A percentile compares a stretch with the other conserved stretches of the same genome.
Evolutionary conservation across 108 stramenopile genomes (phyloP).

Genomic region (Skeletonema costatum): DNA sequence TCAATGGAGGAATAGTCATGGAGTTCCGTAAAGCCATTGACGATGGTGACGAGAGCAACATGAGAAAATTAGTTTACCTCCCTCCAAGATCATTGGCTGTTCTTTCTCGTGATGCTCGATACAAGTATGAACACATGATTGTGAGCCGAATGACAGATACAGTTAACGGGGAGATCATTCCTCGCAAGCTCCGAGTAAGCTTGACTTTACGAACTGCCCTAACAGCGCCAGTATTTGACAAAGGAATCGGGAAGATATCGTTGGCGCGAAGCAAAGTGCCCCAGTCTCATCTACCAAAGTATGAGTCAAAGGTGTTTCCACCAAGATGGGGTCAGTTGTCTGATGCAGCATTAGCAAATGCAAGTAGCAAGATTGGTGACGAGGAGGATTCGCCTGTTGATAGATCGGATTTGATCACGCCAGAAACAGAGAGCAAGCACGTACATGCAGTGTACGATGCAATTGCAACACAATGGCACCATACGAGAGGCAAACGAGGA

Average conservation of each 20-base stretch:
- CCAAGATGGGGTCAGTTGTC: constrained; percentile 61
- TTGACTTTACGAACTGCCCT: constrained; percentile 84
- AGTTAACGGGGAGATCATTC: constrained; percentile 64
- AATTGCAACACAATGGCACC: constrained; percentile 97
- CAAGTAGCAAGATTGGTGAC: neutral
- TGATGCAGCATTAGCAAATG: constrained; percentile 5
- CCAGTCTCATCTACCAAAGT: constrained; percentile 49
- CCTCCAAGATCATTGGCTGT: constrained; percentile 74
- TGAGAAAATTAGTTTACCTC: constrained; percentile 71
- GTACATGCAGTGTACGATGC: constrained; percentile 97
- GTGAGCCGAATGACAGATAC: constrained; percentile 86
- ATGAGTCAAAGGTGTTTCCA: constrained; percentile 65
- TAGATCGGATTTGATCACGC: constrained; percentile 63
- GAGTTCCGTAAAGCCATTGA: constrained; percentile 69
- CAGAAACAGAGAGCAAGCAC: constrained; percentile 88
- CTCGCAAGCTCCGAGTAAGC: constrained; percentile 74
- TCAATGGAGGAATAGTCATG: constrained; percentile 85
- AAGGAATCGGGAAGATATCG: constrained; percentile 9
- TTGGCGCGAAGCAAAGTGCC: neutral
- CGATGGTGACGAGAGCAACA: neutral
- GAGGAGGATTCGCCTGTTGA: constrained; percentile 3
- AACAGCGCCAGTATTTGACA: constrained; percentile 23
- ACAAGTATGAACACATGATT: constrained; percentile 89
- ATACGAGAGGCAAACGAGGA: constrained; percentile 94
- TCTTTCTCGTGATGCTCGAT: constrained; percentile 79